Evolutionary conservation across 1,284 basidiomycete species (phyloP), one percentile per base, ranked within the genome.

Genomic region (Limonomyces culmigenus): DNA sequence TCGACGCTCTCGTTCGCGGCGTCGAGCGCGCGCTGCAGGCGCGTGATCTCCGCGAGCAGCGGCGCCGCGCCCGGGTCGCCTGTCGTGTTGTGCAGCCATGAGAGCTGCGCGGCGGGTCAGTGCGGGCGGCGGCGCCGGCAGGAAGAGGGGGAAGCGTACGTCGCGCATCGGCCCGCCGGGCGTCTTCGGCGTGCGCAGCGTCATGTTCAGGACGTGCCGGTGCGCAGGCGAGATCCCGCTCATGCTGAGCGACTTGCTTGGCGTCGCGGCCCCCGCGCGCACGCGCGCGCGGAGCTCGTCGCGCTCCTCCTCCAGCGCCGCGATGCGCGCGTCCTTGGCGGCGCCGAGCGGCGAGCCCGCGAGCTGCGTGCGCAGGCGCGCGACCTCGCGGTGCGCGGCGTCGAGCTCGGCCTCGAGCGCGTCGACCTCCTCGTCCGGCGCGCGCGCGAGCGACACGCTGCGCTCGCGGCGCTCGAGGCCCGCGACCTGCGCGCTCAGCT

Each of bases 1-100:
- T 89, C 85, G 34, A 89, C 79, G 45, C 69, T 78, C 30, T 80
- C 71, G 50, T 88, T 87, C 3, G 83, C 84, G 2, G 51, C 60
- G 41, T 79, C 74, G 14, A 89, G 70, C 43, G 86, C 73, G 11
- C 59, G 57, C 43, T 84, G 77, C 35, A 84, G 53, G 18, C 74
- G 67, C 29, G 56, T 60, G 35, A 84, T 75, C 50, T 84, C 76
- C 5, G 62, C 54, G 15, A 81, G 43, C 17, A 83, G 53, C 29
- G 73, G 74, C 12, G 70, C 59, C 2, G 65, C 51, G 5, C 63
- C 58, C 3, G 63, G 56, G 41, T 77, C 75, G 11, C 53, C 48
- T 11, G 62, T 57, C 4, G 61, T 62, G 19, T 63, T 67, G 44
- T 81, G 74, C 33, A 85, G 48, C 77, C 78, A 83, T 10, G 76